These are phyloP conservation scores for Fallopia convolvulus DNA, from an alignment of 148 eudicot genomes.

Conservation along the genomic window DNA sequence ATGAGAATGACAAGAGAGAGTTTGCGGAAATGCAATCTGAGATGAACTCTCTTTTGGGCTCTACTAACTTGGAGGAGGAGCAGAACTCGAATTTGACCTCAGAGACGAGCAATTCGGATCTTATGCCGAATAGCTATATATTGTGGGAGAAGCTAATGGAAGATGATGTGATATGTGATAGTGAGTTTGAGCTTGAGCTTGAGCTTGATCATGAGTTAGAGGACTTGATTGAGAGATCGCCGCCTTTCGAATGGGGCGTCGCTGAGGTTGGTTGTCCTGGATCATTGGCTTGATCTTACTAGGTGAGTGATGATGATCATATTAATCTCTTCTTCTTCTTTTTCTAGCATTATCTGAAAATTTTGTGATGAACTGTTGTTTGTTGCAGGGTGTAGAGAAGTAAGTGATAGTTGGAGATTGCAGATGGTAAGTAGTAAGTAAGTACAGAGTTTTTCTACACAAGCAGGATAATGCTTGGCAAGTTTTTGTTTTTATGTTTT, in stretches of 20 bases:
- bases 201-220: constrained; percentile 30
- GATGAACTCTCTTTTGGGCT: constrained; percentile 22
- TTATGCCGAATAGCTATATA: constrained; percentile 32
- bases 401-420: background rate
- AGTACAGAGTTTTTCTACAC: background rate
- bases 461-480: background rate
- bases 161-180: constrained; percentile 52
- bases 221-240: constrained; percentile 33
- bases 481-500: background rate
- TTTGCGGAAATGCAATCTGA: constrained; percentile 24
- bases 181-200: constrained; percentile 11
- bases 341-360: background rate
- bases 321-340: background rate
- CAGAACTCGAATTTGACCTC: constrained; percentile 22
- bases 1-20: constrained; percentile 21
- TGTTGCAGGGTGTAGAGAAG: background rate
- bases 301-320: background rate
- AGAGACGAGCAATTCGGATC: constrained; percentile 22
- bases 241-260: constrained; percentile 3
- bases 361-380: background rate
- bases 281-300: constrained; percentile 1
- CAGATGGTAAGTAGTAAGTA: background rate
- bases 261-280: constrained; percentile 12
- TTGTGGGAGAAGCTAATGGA: constrained; percentile 69
- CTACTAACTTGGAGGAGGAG: constrained; percentile 13